These are phyloP conservation scores for Saussurea involucrata DNA, from an alignment of 129 eudicot species.

Conservation along the genomic window DNA sequence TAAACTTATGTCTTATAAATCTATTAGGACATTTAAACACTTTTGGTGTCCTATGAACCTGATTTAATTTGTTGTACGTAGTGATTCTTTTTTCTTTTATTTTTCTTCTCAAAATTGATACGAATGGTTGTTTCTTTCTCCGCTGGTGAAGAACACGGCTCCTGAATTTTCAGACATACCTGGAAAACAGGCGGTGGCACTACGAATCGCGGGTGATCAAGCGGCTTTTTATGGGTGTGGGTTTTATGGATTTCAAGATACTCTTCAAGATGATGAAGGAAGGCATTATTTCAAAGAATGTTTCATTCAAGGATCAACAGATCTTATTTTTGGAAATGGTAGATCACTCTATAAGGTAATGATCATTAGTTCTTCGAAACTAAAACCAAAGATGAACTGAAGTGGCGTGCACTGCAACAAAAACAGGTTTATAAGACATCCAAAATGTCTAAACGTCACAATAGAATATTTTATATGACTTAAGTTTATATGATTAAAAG, in stretches of 20 bases:
- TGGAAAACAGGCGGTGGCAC: constrained; percentile 82
- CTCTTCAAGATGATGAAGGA: constrained; percentile 72
- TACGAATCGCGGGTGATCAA: constrained; percentile 64
- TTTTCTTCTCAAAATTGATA: not conserved
- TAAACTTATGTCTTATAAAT: not conserved
- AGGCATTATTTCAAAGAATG: constrained; percentile 82
- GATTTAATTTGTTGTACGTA: not conserved
- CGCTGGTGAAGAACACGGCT: constrained; percentile 57
- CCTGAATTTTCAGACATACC: constrained; percentile 51
- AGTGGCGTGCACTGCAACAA: not conserved
- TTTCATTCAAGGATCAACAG: constrained; percentile 80
- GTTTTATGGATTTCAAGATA: constrained; percentile 82
- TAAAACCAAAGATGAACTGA: not conserved
- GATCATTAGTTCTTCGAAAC: not conserved
- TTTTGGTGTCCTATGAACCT: too few relatives aligned
- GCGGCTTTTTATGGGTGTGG: constrained; percentile 87
- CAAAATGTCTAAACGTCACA: not conserved
- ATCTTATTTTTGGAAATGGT: constrained; percentile 80
- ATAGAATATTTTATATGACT: too few relatives aligned
- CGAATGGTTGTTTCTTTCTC: not conserved
- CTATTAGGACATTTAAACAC: too few relatives aligned
- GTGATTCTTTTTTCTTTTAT: not conserved
- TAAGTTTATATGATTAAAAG: too few relatives aligned
- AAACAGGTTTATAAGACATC: not conserved
- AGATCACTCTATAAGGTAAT: constrained; percentile 83